phyloP scores from a whole-genome alignment of 2,329 filamentous ascomycete species.

The Scedosporium dehoogii region DNA sequence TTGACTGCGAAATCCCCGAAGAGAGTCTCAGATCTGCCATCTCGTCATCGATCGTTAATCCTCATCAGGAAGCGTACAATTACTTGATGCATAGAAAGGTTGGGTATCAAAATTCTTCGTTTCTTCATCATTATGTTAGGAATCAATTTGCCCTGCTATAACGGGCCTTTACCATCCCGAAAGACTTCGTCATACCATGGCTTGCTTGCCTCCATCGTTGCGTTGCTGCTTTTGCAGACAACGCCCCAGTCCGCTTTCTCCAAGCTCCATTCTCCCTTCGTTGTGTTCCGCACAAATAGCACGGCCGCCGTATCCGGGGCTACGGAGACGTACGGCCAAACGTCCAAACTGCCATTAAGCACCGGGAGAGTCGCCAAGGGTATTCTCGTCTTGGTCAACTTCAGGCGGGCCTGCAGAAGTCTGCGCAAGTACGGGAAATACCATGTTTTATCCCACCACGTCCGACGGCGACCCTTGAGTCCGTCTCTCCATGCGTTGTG shows the following conservation, averaged over 20 bases:
- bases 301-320: not conserved
- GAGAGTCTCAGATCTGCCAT: too few relatives aligned
- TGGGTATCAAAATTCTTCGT: too few relatives aligned
- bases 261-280: not conserved
- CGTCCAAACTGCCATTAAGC: not conserved
- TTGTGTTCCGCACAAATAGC: not conserved
- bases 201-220: not conserved
- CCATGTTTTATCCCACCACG: conserved; percentile 18
- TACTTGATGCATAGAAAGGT: too few relatives aligned
- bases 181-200: not conserved
- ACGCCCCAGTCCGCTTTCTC: not conserved
- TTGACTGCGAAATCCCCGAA: too few relatives aligned
- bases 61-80: too few relatives aligned
- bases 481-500: conserved; percentile 15
- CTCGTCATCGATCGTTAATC: too few relatives aligned
- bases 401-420: conserved; percentile 8
- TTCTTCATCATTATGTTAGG: too few relatives aligned
- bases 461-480: conserved; percentile 12
- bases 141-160: not conserved
- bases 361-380: not conserved
- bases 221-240: not conserved
- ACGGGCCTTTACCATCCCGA: not conserved
- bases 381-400: not conserved
- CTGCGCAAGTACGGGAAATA: conserved; percentile 14
- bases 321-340: not conserved